A percentile compares a stretch with the other conserved stretches of the same genome.
Conservation (phyloP, 2,329 filamentous ascomycete species). For the Neoscytalidium dimidiatum region DNA sequence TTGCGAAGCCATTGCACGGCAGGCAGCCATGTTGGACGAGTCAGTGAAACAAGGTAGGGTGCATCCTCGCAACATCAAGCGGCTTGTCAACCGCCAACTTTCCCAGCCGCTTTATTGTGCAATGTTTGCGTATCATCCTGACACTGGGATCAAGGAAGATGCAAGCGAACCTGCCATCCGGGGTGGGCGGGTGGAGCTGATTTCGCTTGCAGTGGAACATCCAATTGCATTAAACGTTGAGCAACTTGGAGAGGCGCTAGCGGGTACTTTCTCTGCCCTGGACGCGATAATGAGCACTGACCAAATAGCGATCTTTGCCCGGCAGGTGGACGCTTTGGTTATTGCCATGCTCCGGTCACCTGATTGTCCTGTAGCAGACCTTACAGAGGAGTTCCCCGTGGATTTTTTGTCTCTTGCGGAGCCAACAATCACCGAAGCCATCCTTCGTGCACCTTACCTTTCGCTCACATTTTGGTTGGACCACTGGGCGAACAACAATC, state of each 20-base stretch:
- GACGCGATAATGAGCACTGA: not conserved
- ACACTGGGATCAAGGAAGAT: not conserved
- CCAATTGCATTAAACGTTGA: not conserved
- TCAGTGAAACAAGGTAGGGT: not conserved
- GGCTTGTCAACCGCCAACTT: not conserved
- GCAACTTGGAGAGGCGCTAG: not conserved
- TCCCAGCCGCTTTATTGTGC: not conserved
- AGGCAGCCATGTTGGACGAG: not conserved
- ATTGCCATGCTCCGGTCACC: not conserved
- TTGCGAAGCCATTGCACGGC: not conserved
- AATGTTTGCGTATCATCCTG: not conserved
- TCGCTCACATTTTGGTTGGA: not conserved
- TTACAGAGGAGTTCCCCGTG: not conserved
- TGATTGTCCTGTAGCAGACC: not conserved
- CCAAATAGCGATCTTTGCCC: not conserved
- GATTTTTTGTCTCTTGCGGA: not conserved
- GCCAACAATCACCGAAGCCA: not conserved
- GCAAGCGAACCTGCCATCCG: not conserved
- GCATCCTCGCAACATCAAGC: not conserved
- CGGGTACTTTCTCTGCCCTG: not conserved
- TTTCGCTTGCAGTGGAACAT: not conserved
- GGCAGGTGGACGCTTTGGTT: not conserved
- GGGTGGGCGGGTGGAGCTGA: not conserved
- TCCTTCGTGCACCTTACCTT: not conserved
- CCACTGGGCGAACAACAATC: constrained; percentile 11